phyloP scores from a whole-genome alignment of 805 yeast species.

The Tetrapisispora namnaoensis region DNA sequence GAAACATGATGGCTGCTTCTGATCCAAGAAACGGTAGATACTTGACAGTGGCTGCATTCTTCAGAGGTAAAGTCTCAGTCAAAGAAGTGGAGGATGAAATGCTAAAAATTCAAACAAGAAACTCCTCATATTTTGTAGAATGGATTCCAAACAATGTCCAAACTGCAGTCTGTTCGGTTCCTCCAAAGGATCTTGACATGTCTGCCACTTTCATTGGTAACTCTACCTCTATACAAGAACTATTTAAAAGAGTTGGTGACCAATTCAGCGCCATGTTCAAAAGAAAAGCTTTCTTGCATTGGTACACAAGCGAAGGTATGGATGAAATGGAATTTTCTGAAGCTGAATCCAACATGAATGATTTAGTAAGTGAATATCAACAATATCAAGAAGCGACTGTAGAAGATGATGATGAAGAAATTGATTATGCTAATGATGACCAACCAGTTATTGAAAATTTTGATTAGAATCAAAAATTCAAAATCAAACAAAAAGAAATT shows the following conservation, averaged over 20 bases:
- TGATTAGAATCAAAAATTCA: constrained; percentile 10
- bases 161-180: constrained; percentile 85
- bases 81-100: constrained; percentile 94
- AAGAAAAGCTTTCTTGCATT: constrained; percentile 90
- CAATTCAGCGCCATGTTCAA: constrained; percentile 89
- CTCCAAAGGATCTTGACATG: constrained; percentile 79
- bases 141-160: constrained; percentile 96
- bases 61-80: constrained; percentile 86
- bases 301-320: constrained; percentile 96
- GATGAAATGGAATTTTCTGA: constrained; percentile 90
- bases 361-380: constrained; percentile 80
- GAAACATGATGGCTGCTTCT: constrained; percentile 93
- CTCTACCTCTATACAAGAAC: constrained; percentile 85
- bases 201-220: constrained; percentile 90
- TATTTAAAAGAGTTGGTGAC: constrained; percentile 80
- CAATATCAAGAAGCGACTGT: constrained; percentile 80
- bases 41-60: constrained; percentile 87
- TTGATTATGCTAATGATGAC: constrained; percentile 27
- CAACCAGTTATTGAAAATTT: constrained; percentile 28
- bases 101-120: constrained; percentile 72
- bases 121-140: constrained; percentile 78
- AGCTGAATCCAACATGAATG: constrained; percentile 87
- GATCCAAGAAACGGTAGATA: constrained; percentile 88
- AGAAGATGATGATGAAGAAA: constrained; percentile 66
- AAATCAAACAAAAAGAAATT: not conserved